Evolutionary conservation across 768 basidiomycete genomes (phyloP).

Genomic region (Pleurotus ostreatus): DNA sequence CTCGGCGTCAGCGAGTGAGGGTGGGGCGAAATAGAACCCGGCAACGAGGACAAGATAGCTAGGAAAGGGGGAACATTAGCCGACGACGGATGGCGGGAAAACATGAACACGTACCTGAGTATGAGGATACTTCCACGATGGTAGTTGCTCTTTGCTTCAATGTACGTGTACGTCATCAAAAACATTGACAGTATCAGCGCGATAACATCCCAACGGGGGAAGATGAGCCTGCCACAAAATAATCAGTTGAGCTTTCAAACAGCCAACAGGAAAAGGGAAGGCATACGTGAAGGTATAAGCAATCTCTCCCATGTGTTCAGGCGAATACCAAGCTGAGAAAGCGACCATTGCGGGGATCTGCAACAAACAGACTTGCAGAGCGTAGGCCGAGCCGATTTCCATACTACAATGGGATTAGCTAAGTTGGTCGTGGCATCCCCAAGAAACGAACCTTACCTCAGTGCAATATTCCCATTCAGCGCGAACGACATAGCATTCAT

Average conservation of each 20-base stretch:
- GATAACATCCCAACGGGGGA: slow-evolving; percentile 98
- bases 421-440: not conserved
- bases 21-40: slow-evolving; percentile 93
- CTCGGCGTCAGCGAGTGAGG: slow-evolving; percentile 33
- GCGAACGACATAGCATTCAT: slow-evolving; percentile 99
- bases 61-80: slow-evolving; percentile 11
- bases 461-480: slow-evolving; percentile 91
- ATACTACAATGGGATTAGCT: slow-evolving; percentile 52
- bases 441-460: slow-evolving; percentile 56
- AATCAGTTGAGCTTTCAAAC: no score
- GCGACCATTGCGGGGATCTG: slow-evolving; percentile 99
- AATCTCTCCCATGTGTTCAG: slow-evolving; percentile 78
- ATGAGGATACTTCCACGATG: slow-evolving; percentile 95
- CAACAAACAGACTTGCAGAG: slow-evolving; percentile 93
- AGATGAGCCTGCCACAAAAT: slow-evolving; percentile 66
- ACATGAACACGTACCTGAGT: slow-evolving; percentile 58
- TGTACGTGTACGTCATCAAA: slow-evolving; percentile 97
- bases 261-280: no score
- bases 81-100: not conserved
- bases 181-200: slow-evolving; percentile 95
- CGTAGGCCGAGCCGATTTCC: slow-evolving; percentile 99
- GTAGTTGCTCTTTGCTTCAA: slow-evolving; percentile 98
- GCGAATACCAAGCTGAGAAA: slow-evolving; percentile 93
- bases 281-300: slow-evolving; percentile 93
- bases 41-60: slow-evolving; percentile 90